Conservation (phyloP, 2,329 filamentous ascomycete genomes). For the Penicillium sp. region DNA sequence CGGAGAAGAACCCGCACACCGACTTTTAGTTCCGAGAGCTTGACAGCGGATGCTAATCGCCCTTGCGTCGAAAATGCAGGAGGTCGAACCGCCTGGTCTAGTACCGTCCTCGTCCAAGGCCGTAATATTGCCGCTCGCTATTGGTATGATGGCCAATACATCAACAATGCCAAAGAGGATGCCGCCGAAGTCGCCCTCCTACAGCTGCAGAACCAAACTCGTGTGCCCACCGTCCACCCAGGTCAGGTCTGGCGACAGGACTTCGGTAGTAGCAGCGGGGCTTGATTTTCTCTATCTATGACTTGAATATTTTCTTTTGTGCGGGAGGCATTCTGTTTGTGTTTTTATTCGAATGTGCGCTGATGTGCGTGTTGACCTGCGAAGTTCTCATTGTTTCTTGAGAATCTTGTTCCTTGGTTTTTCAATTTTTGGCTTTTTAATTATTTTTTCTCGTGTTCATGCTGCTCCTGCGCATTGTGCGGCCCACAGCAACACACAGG, state of each 20-base stretch:
- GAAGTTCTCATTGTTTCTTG: constrained; percentile 4
- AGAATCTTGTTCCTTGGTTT: constrained; percentile 1
- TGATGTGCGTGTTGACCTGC: constrained; percentile 4
- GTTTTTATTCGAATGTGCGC: constrained; percentile 11
- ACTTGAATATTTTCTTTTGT: constrained; percentile 21
- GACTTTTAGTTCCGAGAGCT: constrained; percentile 29
- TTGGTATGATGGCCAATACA: constrained; percentile 88
- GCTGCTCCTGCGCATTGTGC: constrained; percentile 16
- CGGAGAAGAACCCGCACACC: constrained; percentile 30
- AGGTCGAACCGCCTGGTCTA: constrained; percentile 88
- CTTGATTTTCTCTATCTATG: constrained; percentile 28
- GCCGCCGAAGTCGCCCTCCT: constrained; percentile 75
- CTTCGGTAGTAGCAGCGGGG: constrained; percentile 22
- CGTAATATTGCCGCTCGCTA: constrained; percentile 70
- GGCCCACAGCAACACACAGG: constrained; percentile 22
- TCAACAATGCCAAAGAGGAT: constrained; percentile 86
- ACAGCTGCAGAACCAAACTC: constrained; percentile 30
- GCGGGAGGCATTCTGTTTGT: constrained; percentile 25
- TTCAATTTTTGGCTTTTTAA: constrained; percentile 2
- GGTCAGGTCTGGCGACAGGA: constrained; percentile 26
- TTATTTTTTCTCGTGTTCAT: constrained; percentile 13
- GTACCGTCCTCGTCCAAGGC: constrained; percentile 71
- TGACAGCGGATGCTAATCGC: constrained; percentile 27
- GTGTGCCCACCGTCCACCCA: constrained; percentile 23
- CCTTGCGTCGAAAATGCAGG: constrained; percentile 53